Base-by-base conservation (phyloP, 2,329 filamentous ascomycete genomes). In the Aspergillus latus region DNA sequence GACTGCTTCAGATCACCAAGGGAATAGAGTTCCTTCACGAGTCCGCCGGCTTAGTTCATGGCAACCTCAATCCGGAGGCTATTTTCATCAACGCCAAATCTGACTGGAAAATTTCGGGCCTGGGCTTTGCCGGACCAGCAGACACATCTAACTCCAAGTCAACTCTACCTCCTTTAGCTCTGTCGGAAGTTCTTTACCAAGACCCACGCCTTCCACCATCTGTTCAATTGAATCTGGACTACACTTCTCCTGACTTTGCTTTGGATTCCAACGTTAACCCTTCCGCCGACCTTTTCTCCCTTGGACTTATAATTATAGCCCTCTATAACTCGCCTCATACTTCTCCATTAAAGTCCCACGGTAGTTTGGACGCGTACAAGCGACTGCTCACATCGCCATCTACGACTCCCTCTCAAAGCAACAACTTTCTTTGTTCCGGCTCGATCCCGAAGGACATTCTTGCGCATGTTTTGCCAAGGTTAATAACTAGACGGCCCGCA, bases 51-150 rank as follows among this genome's bases (percentile, higher is more conserved):
- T 81, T 99, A 48, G 90, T 97, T 0, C 94, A 99, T 74, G 91
- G 89, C 47, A 99, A 99, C 70, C 74, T 99, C 61, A 97, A 92
- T 0, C 94, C 94, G 0, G 93, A 97, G 62, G 90, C 92, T 15
- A 86, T 99, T 62, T 88, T 96, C 62, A 86, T 99, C 73, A 99
- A 99, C 75, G 85, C 90, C 40, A 99, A 99, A 84, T 96, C 90
- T 47, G 94, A 99, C 74, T 99, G 94, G 94, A 99, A 99, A 73
- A 90, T 99, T 59, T 93, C 92, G 65, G 94, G 93, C n/a, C 82
- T 99, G 39, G 85, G 89, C 0, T 99, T 97, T 72, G 90, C 89
- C 70, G 89, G 89, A 44, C 89, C 92, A 11, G 85, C 90, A 49
- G 89, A 92, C 64, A 83, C 84, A 65, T 89, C 89, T 16, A 87